Evolutionary conservation across 805 yeast genomes (phyloP).

Genomic region (Starmerella apicola): DNA sequence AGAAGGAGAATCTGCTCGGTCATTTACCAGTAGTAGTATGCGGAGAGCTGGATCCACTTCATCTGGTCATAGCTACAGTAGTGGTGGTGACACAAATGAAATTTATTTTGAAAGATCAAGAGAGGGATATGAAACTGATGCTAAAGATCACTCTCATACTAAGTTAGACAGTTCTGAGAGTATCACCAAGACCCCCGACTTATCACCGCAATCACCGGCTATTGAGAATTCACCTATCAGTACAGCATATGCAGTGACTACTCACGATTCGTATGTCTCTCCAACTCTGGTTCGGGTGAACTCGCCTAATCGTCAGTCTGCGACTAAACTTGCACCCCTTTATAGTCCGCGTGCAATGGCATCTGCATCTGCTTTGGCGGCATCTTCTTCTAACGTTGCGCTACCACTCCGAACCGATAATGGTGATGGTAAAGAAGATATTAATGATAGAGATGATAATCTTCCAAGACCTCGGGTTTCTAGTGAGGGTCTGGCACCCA

Average conservation of each 20-base stretch:
- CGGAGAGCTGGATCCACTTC: too few species aligned
- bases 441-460: not conserved
- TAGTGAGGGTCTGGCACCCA: not conserved
- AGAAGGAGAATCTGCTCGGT: not conserved
- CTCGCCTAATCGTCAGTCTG: not conserved
- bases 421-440: not conserved
- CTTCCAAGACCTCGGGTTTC: too few species aligned
- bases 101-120: too few species aligned
- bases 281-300: not conserved
- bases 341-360: conserved; percentile 11
- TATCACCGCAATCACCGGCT: not conserved
- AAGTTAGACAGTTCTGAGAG: not conserved
- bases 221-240: not conserved
- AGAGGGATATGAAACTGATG: too few species aligned
- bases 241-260: not conserved
- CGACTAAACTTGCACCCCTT: conserved; percentile 4
- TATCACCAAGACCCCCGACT: not conserved
- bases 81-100: too few species aligned
- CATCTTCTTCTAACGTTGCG: not conserved
- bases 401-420: not conserved
- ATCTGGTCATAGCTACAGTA: too few species aligned
- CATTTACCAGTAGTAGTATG: too few species aligned
- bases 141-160: too few species aligned
- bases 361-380: conserved; percentile 3
- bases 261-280: not conserved